Evolutionary conservation across 768 basidiomycete genomes (phyloP), one percentile per base, ranked within the genome.

Genomic region (Crepidotus variabilis): DNA sequence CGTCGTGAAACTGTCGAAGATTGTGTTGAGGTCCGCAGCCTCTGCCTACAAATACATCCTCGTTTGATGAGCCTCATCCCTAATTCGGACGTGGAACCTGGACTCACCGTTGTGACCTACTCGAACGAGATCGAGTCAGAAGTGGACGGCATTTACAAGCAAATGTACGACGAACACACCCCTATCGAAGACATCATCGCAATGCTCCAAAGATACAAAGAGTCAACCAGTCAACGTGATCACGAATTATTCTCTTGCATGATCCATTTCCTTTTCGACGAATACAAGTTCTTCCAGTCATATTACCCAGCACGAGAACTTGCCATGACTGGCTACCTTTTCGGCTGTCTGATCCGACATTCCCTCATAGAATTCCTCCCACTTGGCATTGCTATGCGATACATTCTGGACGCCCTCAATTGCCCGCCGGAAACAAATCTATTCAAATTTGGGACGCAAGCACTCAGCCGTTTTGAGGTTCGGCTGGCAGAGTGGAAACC

Each of bases 241-340:
- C 93, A 96, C 69, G 94, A 98, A 73, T 85, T 97, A 59, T 98
- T 98, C 68, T 97, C 94, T n/a, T 98, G 94, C 83, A 97, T 97
- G 87, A 87, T 99, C 51, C 95, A 98, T 76, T 96, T 97, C 79
- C 84, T 99, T 46, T 98, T 99, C 73, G 97, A 98, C 83, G 97
- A 99, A 75, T 97, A 97, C 85, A 95, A 94, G 67, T 99, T 98
- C 79, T 97, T 98, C 84, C 93, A 96, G 68, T 89, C 90, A 39
- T 97, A 89, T 72, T 94, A 94, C 65, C 97, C 97, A 22, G 80
- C 90, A 36, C 90, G 94, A 61, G 94, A 98, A 74, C 81, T 98
- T 47, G 86, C 87, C 52, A 94, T 98, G 86, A 98, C 97, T 6
- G 97, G 92, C 48, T 89, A 93, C 66, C 82, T 99, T 24, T 98